These are phyloP conservation scores for Colletotrichum salicis DNA, from an alignment of 2,329 filamentous ascomycete genomes.

Conservation along the genomic window DNA sequence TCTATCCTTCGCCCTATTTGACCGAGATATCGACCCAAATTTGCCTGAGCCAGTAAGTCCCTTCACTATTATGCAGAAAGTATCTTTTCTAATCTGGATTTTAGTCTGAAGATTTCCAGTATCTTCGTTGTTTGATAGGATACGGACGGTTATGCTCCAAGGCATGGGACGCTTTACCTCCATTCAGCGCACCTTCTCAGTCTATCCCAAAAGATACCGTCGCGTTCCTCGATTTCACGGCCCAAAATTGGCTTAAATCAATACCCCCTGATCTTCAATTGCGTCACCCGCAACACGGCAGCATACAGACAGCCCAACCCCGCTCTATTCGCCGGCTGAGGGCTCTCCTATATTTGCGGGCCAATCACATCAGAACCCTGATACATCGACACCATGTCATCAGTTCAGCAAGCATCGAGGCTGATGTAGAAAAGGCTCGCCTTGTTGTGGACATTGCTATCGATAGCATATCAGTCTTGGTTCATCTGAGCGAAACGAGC, in stretches of 20 bases:
- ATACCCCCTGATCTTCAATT: slow-evolving; percentile 54
- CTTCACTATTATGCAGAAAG: rapidly evolving
- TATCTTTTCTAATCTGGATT: neutral
- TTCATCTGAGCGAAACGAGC: slow-evolving; percentile 48
- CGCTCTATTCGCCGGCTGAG: slow-evolving; percentile 52
- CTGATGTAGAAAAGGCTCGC: slow-evolving; percentile 47
- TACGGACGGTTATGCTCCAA: slow-evolving; percentile 58
- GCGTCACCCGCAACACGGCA: slow-evolving; percentile 48
- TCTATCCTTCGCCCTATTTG: slow-evolving; percentile 58
- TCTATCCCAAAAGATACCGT: slow-evolving; percentile 51
- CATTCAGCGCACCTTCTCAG: slow-evolving; percentile 45
- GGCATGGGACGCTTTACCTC: slow-evolving; percentile 56
- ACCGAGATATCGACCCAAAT: slow-evolving; percentile 60
- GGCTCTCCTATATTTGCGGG: slow-evolving; percentile 55
- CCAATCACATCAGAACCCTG: slow-evolving; percentile 56
- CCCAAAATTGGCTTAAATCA: slow-evolving; percentile 57
- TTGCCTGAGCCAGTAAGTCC: slow-evolving; percentile 53
- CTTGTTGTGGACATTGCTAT: slow-evolving; percentile 51
- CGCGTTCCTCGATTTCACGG: slow-evolving; percentile 52
- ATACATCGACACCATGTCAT: slow-evolving; percentile 58
- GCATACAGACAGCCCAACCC: slow-evolving; percentile 42
- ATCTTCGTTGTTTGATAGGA: slow-evolving; percentile 58
- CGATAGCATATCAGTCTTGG: slow-evolving; percentile 47
- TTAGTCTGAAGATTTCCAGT: slow-evolving; percentile 47
- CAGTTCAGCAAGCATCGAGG: slow-evolving; percentile 48